phyloP scores from a whole-genome alignment of 2,329 filamentous ascomycete genomes.

The Pseudocercospora macadamiae region DNA sequence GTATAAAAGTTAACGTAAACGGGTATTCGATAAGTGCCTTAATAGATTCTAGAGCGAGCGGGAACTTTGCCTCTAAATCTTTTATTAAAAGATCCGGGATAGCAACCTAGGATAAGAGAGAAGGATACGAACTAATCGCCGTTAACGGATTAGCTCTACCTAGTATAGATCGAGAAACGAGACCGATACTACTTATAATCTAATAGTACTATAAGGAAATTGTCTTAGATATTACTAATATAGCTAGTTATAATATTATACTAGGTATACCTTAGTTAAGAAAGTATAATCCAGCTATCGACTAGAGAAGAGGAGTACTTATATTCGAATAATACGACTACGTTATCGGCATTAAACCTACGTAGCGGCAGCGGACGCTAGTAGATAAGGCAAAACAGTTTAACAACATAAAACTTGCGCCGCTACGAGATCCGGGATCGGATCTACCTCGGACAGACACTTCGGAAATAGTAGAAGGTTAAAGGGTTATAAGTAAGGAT shows the following conservation, averaged over 20 bases:
- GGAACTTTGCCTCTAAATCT: conserved; percentile 1
- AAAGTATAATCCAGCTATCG: conserved; percentile 1
- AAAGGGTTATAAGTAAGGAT: background rate
- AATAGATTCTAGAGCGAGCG: conserved; percentile 6
- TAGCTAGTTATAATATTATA: conserved; percentile 16
- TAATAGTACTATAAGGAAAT: conserved; percentile 14
- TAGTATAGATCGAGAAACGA: conserved; percentile 4
- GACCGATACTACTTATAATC: conserved; percentile 7
- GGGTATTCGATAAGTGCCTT: background rate
- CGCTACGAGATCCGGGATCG: background rate
- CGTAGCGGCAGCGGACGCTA: background rate
- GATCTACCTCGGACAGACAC: background rate
- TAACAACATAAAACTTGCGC: conserved; percentile 1
- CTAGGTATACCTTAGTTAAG: conserved; percentile 15
- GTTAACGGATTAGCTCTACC: background rate
- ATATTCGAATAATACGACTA: conserved; percentile 6
- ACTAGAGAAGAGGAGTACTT: conserved; percentile 12
- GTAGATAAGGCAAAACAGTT: conserved; percentile 11
- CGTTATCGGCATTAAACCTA: conserved; percentile 6
- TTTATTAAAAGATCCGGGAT: conserved; percentile 2
- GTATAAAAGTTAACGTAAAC: background rate
- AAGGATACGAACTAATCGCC: background rate
- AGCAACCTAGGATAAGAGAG: background rate
- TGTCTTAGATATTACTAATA: conserved; percentile 15
- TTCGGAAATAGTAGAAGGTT: background rate